These are phyloP conservation scores for Ceratobasidium papillatum DNA, from an alignment of 1,284 basidiomycete species.

Conservation along the genomic window DNA sequence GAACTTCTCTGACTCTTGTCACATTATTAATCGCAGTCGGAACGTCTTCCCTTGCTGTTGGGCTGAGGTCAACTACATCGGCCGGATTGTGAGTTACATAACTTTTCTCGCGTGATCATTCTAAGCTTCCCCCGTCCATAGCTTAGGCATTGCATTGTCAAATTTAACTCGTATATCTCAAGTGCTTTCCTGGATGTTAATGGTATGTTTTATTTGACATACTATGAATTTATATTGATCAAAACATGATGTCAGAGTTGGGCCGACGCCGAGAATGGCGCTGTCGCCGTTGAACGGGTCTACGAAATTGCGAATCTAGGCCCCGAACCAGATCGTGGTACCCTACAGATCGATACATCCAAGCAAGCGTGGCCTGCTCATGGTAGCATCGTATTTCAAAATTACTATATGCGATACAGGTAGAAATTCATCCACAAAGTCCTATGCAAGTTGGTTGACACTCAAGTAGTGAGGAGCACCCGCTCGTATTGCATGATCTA, in stretches of 20 bases:
- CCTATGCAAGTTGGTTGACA: too few relatives aligned
- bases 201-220: neutral
- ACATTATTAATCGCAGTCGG: slow-evolving; percentile 47
- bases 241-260: slow-evolving; percentile 47
- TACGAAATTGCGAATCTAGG: slow-evolving; percentile 48
- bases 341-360: slow-evolving; percentile 3
- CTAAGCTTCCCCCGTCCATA: neutral
- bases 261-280: slow-evolving; percentile 52
- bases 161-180: slow-evolving; percentile 47
- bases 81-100: slow-evolving; percentile 41
- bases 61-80: slow-evolving; percentile 46
- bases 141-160: slow-evolving; percentile 51
- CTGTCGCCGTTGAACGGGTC: slow-evolving; percentile 51
- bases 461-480: slow-evolving; percentile 47
- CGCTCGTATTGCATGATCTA: slow-evolving; percentile 51
- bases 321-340: slow-evolving; percentile 46
- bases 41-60: slow-evolving; percentile 47
- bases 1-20: slow-evolving; percentile 46
- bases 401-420: slow-evolving; percentile 52
- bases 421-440: neutral
- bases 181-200: slow-evolving; percentile 41
- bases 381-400: slow-evolving; percentile 52
- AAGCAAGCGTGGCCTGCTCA: slow-evolving; percentile 48
- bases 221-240: neutral
- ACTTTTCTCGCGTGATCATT: neutral